phyloP scores from a whole-genome alignment of 225 moss, liverwort and hornwort genomes.

The Straminergon stramineum region DNA sequence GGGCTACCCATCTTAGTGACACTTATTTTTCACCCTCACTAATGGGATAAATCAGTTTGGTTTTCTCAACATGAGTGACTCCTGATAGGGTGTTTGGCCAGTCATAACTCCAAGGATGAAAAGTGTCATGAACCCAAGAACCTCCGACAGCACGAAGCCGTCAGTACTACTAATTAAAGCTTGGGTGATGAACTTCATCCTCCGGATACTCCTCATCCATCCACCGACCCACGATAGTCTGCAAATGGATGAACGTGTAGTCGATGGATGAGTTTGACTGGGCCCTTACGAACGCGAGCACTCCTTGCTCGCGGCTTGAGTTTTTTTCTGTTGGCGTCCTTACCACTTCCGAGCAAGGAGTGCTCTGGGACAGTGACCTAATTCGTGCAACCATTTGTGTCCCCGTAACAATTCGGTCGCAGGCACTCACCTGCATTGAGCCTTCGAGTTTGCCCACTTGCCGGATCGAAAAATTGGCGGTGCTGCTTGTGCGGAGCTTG shows the following conservation, averaged over 20 bases:
- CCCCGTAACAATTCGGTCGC: background rate
- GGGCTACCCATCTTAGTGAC: background rate
- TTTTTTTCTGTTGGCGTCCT: slow-evolving; percentile 3
- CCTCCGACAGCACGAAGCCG: background rate
- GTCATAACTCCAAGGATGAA: background rate
- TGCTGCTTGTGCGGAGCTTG: background rate
- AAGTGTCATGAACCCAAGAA: background rate
- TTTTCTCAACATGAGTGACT: background rate
- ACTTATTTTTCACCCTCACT: background rate
- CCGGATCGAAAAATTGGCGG: background rate
- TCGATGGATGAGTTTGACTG: slow-evolving; percentile 1
- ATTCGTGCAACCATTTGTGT: background rate
- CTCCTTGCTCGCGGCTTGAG: background rate
- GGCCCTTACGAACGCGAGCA: background rate
- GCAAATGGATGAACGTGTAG: background rate
- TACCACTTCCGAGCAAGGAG: background rate
- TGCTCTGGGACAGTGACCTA: background rate
- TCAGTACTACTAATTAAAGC: background rate
- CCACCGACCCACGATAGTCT: background rate
- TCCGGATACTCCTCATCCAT: background rate
- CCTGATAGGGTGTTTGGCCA: background rate
- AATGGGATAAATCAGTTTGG: background rate
- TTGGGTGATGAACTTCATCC: background rate
- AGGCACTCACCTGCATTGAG: background rate
- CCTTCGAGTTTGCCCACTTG: background rate